These are phyloP conservation scores for Oryza punctata DNA, from an alignment of 176 grass and related monocot genomes.

Conservation along the genomic window DNA sequence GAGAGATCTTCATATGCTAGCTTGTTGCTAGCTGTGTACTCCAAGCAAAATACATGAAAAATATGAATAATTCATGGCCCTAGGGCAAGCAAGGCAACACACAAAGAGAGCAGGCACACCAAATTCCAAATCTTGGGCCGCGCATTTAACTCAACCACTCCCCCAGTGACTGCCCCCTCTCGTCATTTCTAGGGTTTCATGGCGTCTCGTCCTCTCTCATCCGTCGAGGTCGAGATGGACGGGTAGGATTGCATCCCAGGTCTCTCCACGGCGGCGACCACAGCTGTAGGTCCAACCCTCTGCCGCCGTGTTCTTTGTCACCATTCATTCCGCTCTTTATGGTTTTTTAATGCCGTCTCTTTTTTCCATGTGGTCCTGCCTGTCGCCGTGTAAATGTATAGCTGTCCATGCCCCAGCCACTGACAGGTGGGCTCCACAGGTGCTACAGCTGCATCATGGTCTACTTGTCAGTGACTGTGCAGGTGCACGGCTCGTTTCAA, in stretches of 20 bases:
- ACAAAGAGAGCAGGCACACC: constrained; percentile 31
- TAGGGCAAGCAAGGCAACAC: constrained; percentile 13
- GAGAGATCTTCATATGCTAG: background rate
- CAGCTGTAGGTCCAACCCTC: constrained; percentile 57
- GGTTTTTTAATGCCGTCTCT: constrained; percentile 63
- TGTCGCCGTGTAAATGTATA: background rate
- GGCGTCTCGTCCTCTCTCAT: background rate
- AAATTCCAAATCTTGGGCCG: constrained; percentile 59
- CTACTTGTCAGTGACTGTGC: background rate
- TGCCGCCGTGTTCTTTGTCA: constrained; percentile 60
- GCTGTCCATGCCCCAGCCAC: background rate
- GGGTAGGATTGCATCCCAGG: background rate
- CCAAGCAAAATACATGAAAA: constrained; percentile 10
- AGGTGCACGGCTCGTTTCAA: background rate
- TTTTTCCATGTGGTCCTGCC: constrained; percentile 44
- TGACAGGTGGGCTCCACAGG: background rate
- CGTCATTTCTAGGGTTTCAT: constrained; percentile 49
- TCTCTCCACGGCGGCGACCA: constrained; percentile 18
- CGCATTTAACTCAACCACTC: constrained; percentile 64
- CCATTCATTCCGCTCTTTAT: constrained; percentile 56
- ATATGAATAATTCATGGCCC: constrained; percentile 35
- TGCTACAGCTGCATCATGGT: accelerated
- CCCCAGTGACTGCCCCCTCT: constrained; percentile 30
- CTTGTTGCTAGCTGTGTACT: background rate
- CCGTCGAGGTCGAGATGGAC: constrained; percentile 35